Conservation (phyloP, 176 grass and related monocot genomes). For the Thinopyrum elongatum region DNA sequence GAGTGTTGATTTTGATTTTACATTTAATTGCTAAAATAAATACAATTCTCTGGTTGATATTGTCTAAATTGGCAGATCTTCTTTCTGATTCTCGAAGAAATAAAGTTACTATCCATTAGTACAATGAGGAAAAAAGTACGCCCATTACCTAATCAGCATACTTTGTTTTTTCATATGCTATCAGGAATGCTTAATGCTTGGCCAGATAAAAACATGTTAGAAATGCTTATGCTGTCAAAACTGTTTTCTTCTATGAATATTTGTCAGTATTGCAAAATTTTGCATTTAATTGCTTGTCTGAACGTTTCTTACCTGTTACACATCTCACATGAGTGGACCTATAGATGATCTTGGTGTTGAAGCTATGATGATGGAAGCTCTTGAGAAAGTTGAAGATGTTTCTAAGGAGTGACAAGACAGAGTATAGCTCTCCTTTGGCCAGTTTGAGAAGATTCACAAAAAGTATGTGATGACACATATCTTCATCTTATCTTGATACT, state of each 20-base stretch:
- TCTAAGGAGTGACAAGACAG: conserved; percentile 79
- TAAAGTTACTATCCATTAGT: too few species aligned
- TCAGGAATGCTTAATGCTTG: neutral
- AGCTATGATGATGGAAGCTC: conserved; percentile 79
- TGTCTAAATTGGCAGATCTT: too few species aligned
- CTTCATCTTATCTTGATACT: neutral
- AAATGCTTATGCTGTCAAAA: neutral
- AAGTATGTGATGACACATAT: conserved; percentile 48
- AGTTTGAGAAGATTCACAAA: conserved; percentile 88
- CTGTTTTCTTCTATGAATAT: neutral
- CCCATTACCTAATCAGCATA: neutral
- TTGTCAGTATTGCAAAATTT: neutral
- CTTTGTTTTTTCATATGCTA: neutral
- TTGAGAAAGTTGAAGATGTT: conserved; percentile 90
- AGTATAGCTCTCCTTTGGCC: conserved; percentile 69
- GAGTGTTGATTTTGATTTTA: too few species aligned
- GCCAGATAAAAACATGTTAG: neutral
- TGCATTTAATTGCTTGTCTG: neutral
- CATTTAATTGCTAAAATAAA: too few species aligned
- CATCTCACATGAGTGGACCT: conserved; percentile 51
- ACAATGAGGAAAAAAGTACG: too few species aligned
- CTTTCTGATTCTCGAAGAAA: too few species aligned
- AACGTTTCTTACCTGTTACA: conserved; percentile 23
- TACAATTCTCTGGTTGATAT: too few species aligned
- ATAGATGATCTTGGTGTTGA: conserved; percentile 66